phyloP scores from a whole-genome alignment of 805 yeast species.

The Candida caryicola region DNA sequence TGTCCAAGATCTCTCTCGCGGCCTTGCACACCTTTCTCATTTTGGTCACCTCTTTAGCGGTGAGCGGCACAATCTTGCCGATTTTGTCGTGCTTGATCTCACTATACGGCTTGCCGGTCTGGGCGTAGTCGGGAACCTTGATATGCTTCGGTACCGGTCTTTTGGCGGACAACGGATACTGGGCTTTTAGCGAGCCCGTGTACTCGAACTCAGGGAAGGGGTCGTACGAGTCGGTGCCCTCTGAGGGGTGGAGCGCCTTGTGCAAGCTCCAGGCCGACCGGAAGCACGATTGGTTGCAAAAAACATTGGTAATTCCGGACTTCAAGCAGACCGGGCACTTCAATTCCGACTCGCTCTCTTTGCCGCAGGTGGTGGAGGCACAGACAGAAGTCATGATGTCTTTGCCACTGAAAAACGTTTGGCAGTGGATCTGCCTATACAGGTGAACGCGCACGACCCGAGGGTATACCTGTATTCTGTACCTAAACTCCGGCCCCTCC shows the following conservation, averaged over 20 bases:
- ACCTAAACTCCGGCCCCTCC: too few species aligned
- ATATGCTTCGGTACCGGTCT: constrained; percentile 73
- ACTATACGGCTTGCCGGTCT: constrained; percentile 69
- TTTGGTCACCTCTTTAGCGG: constrained; percentile 66
- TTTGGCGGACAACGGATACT: constrained; percentile 75
- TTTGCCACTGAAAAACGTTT: too few species aligned
- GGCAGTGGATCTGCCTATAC: too few species aligned
- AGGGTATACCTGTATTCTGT: too few species aligned
- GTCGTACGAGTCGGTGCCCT: constrained; percentile 58
- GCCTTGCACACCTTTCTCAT: constrained; percentile 72
- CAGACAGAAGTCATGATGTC: constrained; percentile 37
- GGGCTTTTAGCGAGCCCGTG: constrained; percentile 73
- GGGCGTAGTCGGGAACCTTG: constrained; percentile 79
- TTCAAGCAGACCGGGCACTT: constrained; percentile 94
- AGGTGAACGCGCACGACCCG: too few species aligned
- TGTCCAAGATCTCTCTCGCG: constrained; percentile 87
- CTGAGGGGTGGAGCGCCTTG: constrained; percentile 64
- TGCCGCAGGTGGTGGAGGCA: constrained; percentile 82
- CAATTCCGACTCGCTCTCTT: constrained; percentile 66
- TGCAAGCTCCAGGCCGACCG: constrained; percentile 69
- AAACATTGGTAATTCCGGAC: constrained; percentile 55
- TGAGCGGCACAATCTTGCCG: constrained; percentile 60
- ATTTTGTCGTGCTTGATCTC: constrained; percentile 74
- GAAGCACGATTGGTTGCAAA: constrained; percentile 85
- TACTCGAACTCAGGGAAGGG: constrained; percentile 82